Evolutionary conservation across 768 basidiomycete species (phyloP).

Genomic region (Sutorius australiensis): DNA sequence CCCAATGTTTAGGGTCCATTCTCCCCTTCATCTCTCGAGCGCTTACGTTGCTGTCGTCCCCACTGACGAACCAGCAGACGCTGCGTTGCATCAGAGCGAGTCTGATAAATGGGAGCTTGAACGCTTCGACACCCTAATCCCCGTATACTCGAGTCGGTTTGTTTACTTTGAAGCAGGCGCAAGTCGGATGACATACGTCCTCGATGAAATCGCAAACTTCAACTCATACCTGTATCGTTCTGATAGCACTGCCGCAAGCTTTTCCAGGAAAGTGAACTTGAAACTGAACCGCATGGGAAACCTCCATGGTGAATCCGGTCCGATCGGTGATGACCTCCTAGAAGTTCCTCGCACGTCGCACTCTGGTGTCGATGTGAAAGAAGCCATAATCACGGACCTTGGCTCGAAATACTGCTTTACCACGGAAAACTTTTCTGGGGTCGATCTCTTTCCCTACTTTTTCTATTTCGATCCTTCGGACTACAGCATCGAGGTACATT

Average conservation of each 20-base stretch:
- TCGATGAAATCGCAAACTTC: slow-evolving; percentile 18
- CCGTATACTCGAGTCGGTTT: neutral
- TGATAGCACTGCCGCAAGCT: slow-evolving; percentile 3
- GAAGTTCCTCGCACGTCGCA: neutral
- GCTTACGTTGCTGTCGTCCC: slow-evolving; percentile 9
- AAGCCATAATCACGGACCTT: slow-evolving; percentile 14
- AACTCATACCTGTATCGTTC: slow-evolving; percentile 19
- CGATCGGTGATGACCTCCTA: slow-evolving; percentile 12
- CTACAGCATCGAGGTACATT: slow-evolving; percentile 15
- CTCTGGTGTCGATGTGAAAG: slow-evolving; percentile 3
- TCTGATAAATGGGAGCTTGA: slow-evolving; percentile 12
- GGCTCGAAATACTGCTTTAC: slow-evolving; percentile 13
- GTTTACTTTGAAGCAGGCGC: slow-evolving; percentile 4
- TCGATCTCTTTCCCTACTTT: slow-evolving; percentile 22
- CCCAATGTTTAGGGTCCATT: slow-evolving; percentile 6
- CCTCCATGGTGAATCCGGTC: neutral
- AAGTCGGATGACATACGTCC: neutral
- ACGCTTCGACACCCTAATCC: slow-evolving; percentile 14
- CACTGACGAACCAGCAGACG: slow-evolving; percentile 6
- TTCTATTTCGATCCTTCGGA: slow-evolving; percentile 25
- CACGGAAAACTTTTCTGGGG: slow-evolving; percentile 13
- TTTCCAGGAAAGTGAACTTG: slow-evolving; percentile 10
- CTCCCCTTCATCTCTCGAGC: neutral
- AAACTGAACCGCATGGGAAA: slow-evolving; percentile 8
- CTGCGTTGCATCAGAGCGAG: neutral